Percentiles rank a stretch among this genome's conserved stretches.
These are phyloP conservation scores for Leccinum broughii DNA, from an alignment of 768 basidiomycete species.

Conservation along the genomic window DNA sequence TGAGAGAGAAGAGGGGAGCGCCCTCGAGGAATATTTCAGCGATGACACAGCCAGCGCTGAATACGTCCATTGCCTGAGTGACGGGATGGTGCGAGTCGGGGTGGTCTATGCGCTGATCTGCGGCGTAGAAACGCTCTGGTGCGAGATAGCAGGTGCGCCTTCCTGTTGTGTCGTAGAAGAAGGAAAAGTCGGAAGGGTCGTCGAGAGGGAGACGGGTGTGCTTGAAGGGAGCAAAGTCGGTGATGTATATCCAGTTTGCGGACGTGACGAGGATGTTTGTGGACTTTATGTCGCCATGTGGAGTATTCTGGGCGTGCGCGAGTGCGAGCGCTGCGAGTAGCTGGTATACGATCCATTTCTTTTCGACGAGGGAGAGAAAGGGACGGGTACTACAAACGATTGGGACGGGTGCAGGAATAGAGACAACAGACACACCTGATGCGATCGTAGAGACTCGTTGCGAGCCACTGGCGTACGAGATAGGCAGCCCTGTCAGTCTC, in stretches of 20 bases:
- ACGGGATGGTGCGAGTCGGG: constrained; percentile 69
- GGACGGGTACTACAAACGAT: constrained; percentile 76
- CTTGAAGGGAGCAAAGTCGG: constrained; percentile 95
- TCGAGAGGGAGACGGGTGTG: constrained; percentile 94
- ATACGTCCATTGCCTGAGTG: constrained; percentile 97
- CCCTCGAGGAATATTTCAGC: constrained; percentile 97
- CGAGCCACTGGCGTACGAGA: constrained; percentile 91
- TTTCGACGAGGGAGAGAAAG: constrained; percentile 88
- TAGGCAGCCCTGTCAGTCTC: constrained; percentile 98
- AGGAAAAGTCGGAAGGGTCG: constrained; percentile 96
- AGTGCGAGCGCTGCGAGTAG: constrained; percentile 82
- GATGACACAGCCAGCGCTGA: constrained; percentile 91
- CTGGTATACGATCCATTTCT: constrained; percentile 98
- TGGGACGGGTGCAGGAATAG: neutral
- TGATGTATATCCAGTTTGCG: constrained; percentile 93
- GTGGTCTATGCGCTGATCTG: constrained; percentile 61
- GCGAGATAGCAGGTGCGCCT: constrained; percentile 94
- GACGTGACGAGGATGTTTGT: constrained; percentile 96
- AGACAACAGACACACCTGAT: constrained; percentile 75
- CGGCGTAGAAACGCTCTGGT: constrained; percentile 91
- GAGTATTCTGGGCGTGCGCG: constrained; percentile 80
- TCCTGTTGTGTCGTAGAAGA: constrained; percentile 95
- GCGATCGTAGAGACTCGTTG: constrained; percentile 93
- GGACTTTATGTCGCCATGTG: constrained; percentile 97
- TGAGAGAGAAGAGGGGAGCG: constrained; percentile 87